These are phyloP conservation scores for Dictyostelium capitatum DNA, from an alignment of 78 protist genomes.

Conservation along the genomic window DNA sequence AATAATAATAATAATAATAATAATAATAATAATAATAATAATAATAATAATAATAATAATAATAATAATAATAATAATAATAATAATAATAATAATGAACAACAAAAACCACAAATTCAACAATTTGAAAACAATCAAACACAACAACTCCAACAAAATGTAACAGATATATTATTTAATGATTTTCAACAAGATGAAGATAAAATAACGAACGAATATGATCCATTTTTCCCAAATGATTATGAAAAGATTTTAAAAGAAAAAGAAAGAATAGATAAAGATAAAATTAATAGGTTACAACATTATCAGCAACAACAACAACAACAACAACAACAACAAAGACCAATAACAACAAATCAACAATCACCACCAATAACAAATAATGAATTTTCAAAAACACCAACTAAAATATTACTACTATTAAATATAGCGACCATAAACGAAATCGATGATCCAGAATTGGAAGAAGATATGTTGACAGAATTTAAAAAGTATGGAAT, in stretches of 20 bases:
- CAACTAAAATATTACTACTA: conserved; percentile 38
- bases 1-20: not conserved
- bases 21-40: not conserved
- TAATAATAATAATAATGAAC: not conserved
- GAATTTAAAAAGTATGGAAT: conserved; percentile 60
- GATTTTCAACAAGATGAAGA: conserved; percentile 16
- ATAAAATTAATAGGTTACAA: not conserved
- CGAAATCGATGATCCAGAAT: conserved; percentile 28
- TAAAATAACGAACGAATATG: conserved; percentile 54
- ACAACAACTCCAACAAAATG: not conserved
- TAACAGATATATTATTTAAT: not conserved
- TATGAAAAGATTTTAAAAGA: conserved; percentile 53
- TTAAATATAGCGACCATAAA: conserved; percentile 20
- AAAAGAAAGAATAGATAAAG: conserved; percentile 10
- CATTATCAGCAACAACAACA: not conserved
- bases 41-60: conserved; percentile 15
- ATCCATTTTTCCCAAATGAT: conserved; percentile 71
- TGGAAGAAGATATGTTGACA: conserved; percentile 26
- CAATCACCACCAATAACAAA: not conserved
- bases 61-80: conserved; percentile 1
- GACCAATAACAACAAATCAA: no score
- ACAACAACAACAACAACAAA: not conserved
- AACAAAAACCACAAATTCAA: not conserved
- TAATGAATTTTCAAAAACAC: not conserved
- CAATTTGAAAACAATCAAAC: not conserved